A percentile compares a stretch with the other conserved stretches of the same genome.
Conservation (phyloP, 441 rosid species). For the Iberis amara region DNA sequence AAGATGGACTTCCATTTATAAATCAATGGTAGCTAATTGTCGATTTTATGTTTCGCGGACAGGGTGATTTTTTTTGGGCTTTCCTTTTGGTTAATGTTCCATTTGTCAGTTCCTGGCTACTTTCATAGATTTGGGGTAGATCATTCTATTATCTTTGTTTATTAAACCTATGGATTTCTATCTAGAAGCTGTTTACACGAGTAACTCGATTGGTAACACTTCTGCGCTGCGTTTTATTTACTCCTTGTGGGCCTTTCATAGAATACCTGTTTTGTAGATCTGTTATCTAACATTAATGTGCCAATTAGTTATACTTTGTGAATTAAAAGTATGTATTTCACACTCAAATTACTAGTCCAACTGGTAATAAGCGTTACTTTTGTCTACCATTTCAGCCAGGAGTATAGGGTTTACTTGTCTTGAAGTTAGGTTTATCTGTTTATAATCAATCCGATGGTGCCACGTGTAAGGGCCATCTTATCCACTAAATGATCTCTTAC, state of each 20-base stretch:
- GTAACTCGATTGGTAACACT: background rate
- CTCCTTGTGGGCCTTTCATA: conserved; percentile 1
- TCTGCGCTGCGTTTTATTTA: background rate
- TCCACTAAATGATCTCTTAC: conserved; percentile 26
- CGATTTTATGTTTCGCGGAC: background rate
- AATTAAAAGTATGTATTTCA: background rate
- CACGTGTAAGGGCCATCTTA: background rate
- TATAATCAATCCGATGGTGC: background rate
- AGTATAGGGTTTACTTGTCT: background rate
- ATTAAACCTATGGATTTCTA: background rate
- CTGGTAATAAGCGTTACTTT: conserved; percentile 3
- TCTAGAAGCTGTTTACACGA: background rate
- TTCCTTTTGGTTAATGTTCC: conserved; percentile 11
- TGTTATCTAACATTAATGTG: conserved; percentile 9
- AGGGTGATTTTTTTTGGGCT: background rate
- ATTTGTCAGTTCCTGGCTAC: background rate
- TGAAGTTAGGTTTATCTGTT: conserved; percentile 8
- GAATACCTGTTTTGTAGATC: conserved; percentile 3
- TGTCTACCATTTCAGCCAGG: background rate
- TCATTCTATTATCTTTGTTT: background rate
- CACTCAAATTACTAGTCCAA: background rate
- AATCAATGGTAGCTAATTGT: background rate
- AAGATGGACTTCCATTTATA: background rate
- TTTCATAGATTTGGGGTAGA: background rate
- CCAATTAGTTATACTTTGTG: conserved; percentile 7